Evolutionary conservation across 1,284 basidiomycete genomes (phyloP).

Genomic region (Anthracocystis walkeri): DNA sequence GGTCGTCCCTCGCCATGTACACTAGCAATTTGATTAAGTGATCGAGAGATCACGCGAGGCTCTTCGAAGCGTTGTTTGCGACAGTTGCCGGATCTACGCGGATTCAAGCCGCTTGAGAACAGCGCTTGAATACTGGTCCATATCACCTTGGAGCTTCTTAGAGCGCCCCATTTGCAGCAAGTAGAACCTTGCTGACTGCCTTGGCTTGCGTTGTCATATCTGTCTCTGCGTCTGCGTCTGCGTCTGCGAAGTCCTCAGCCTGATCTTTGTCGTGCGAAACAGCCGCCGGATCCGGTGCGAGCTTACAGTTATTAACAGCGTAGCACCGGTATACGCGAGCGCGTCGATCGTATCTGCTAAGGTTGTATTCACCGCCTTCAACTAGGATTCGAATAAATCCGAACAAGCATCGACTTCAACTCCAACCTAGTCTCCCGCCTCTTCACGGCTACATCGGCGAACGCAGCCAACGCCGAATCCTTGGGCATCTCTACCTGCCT

Average conservation of each 20-base stretch:
- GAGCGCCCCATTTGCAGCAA: constrained; percentile 72
- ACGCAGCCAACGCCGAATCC: constrained; percentile 40
- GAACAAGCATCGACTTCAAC: constrained; percentile 44
- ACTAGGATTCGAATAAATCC: constrained; percentile 45
- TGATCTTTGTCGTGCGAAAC: constrained; percentile 51
- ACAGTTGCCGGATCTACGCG: background rate
- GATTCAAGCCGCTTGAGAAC: constrained; percentile 53
- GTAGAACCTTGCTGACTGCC: constrained; percentile 71
- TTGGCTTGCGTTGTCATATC: constrained; percentile 32
- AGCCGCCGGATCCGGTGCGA: constrained; percentile 22
- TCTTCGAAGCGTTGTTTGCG: background rate
- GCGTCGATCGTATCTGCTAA: constrained; percentile 76
- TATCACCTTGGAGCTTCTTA: constrained; percentile 71
- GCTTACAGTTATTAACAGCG: constrained; percentile 76
- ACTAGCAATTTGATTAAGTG: background rate
- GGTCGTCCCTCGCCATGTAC: background rate
- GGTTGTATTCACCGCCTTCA: background rate
- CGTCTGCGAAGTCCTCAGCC: constrained; percentile 60
- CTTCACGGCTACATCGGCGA: constrained; percentile 43
- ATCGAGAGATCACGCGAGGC: too few relatives aligned
- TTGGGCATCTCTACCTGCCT: constrained; percentile 46
- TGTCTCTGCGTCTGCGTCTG: constrained; percentile 53
- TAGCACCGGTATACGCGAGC: constrained; percentile 75
- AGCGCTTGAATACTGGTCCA: constrained; percentile 71
- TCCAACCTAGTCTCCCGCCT: constrained; percentile 42